phyloP scores from a whole-genome alignment of 192 early-diverging fungal species.

The Coemansia umbellata region DNA sequence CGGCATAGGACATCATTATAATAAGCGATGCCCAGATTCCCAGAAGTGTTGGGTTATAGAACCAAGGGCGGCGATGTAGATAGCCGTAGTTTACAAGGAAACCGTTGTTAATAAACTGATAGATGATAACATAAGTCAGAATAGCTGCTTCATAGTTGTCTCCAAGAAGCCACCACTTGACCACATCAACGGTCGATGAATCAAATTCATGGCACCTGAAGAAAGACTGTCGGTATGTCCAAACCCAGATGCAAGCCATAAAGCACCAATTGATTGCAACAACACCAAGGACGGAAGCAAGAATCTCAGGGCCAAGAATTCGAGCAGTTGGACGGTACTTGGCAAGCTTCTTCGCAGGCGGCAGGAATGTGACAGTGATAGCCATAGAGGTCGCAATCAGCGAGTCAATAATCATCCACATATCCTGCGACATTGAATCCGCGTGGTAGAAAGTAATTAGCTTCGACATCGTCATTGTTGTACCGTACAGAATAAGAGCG shows the following conservation, averaged over 20 bases:
- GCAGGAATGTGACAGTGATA: slow-evolving; percentile 58
- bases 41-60: slow-evolving; percentile 56
- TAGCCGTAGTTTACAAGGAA: slow-evolving; percentile 64
- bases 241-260: slow-evolving; percentile 45
- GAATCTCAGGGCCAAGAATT: slow-evolving; percentile 63
- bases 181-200: slow-evolving; percentile 52
- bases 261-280: slow-evolving; percentile 67
- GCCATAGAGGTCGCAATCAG: slow-evolving; percentile 59
- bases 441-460: slow-evolving; percentile 65
- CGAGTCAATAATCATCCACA: slow-evolving; percentile 70
- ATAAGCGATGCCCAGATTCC: slow-evolving; percentile 51
- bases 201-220: slow-evolving; percentile 40
- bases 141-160: slow-evolving; percentile 69
- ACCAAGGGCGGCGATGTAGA: slow-evolving; percentile 57
- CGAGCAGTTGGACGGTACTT: slow-evolving; percentile 63
- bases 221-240: slow-evolving; percentile 52
- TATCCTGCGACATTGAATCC: slow-evolving; percentile 56
- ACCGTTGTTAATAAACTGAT: slow-evolving; percentile 68
- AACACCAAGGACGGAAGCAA: slow-evolving; percentile 58
- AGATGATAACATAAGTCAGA: slow-evolving; percentile 55
- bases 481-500: slow-evolving; percentile 56
- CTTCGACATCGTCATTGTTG: slow-evolving; percentile 62
- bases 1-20: slow-evolving; percentile 51
- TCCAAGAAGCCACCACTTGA: slow-evolving; percentile 67
- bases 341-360: slow-evolving; percentile 53